Evolutionary conservation across 371 early-diverging fungal genomes (phyloP), one percentile per base, ranked within the genome.

Genomic region (Entomophthora muscae): DNA sequence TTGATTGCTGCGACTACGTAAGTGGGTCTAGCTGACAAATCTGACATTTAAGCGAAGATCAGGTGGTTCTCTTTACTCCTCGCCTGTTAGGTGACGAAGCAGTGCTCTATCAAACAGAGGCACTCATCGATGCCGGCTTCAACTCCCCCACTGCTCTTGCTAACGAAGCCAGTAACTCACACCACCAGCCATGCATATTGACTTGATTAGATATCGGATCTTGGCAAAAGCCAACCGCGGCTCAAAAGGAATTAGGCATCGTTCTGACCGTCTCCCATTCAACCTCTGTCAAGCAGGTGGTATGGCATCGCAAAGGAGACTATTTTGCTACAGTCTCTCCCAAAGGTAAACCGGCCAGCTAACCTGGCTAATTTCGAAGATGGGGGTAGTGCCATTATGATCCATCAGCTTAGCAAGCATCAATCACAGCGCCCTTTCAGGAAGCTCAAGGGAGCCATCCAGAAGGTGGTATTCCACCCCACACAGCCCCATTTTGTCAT

Each of bases 261-360:
- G 26, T 68, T 21, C 31, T 61, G 0, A 33, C 64, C 32, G n/a
- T 68, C 17, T 27, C 27, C 7, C 66, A 66, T 63, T 12, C 24
- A 60, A 74, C 85, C 70, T 70, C 72, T n/a, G 83, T 93, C 29
- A 87, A 85, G 64, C 78, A 84, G 59, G 73, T 96, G 29, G 78
- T 82, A 30, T 98, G 98, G 98, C 98, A 98, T 73, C 80, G 89
- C 63, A 90, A 88, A 72, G 98, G 98, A 66, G 95, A 98, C 72
- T 96, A 98, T 72, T 82, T 96, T 71, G 83, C 89, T 1, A 85
- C 90, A 5, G 83, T 93, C 7, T 77, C 86, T 0, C 84, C 93
- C 2, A 88, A 80, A 33, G 78, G 81, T 61, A 73, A 74, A 59
- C 70, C 7, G n/a, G 24, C 7, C 24, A 17, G 22, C 2, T 12